These are phyloP conservation scores for Microbotryum violaceum DNA, from an alignment of 1,284 basidiomycete species.

Conservation along the genomic window DNA sequence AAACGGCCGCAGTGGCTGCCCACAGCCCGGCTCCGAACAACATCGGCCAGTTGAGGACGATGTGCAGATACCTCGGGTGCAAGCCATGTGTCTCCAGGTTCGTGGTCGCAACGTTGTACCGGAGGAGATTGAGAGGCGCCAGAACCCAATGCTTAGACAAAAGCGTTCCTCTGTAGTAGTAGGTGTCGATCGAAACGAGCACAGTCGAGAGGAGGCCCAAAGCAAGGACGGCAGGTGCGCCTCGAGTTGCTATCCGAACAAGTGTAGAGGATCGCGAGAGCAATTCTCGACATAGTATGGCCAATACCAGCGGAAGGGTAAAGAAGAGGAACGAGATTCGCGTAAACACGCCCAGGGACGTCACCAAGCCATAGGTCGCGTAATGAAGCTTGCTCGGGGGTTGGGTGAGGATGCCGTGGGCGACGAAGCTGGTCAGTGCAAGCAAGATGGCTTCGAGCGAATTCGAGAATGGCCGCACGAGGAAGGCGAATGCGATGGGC, in stretches of 20 bases:
- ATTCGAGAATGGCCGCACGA: slow-evolving; percentile 40
- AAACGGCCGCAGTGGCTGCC: not conserved
- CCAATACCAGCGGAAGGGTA: slow-evolving; percentile 21
- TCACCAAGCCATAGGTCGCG: no score
- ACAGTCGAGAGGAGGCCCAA: slow-evolving; percentile 1
- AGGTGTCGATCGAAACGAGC: slow-evolving; percentile 20
- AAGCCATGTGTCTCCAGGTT: slow-evolving; percentile 40
- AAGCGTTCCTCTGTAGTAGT: slow-evolving; percentile 12
- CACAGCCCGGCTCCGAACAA: slow-evolving; percentile 33
- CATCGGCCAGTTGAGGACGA: slow-evolving; percentile 38
- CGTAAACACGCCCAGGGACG: slow-evolving; percentile 33
- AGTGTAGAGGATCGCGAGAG: no score
- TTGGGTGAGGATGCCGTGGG: not conserved
- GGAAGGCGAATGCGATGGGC: slow-evolving; percentile 36
- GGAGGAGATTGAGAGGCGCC: slow-evolving; percentile 38
- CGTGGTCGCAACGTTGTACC: slow-evolving; percentile 36
- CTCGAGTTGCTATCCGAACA: not conserved
- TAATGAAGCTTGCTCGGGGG: not conserved
- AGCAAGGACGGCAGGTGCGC: not conserved
- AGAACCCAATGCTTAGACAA: slow-evolving; percentile 8
- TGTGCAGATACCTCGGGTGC: slow-evolving; percentile 40
- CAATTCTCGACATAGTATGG: not conserved
- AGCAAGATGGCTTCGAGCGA: slow-evolving; percentile 35
- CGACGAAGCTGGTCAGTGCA: slow-evolving; percentile 16
- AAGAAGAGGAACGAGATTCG: slow-evolving; percentile 39